phyloP scores from a whole-genome alignment of 228 moss, liverwort and hornwort genomes.

The Sphagnum fallax region DNA sequence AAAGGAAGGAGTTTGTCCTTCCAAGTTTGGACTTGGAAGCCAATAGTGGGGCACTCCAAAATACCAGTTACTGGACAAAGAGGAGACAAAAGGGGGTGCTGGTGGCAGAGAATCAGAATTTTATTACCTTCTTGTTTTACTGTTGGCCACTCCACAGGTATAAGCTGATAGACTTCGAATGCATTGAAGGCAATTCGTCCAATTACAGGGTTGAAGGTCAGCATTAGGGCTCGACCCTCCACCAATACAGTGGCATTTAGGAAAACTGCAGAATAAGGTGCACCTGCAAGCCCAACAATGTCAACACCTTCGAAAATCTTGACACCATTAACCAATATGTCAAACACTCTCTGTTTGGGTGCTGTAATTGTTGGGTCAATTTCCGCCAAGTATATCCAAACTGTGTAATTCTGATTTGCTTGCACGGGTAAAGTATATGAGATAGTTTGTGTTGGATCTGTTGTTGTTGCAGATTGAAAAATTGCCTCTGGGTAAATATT shows the following conservation, averaged over 20 bases:
- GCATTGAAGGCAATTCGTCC: conserved; percentile 70
- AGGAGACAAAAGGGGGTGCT: too few species aligned
- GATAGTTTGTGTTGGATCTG: conserved; percentile 36
- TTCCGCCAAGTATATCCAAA: conserved; percentile 95
- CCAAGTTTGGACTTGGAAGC: not conserved
- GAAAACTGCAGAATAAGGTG: conserved; percentile 37
- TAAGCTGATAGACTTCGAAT: conserved; percentile 79
- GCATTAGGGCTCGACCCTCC: conserved; percentile 43
- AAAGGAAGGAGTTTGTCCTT: too few species aligned
- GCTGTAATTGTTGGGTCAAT: conserved; percentile 28
- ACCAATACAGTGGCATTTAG: conserved; percentile 60
- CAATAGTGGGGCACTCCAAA: not conserved
- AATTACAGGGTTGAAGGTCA: conserved; percentile 51
- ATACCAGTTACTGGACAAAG: too few species aligned
- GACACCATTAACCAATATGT: conserved; percentile 47
- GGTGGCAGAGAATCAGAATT: too few species aligned
- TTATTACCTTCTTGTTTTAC: conserved; percentile 48
- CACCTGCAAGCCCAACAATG: conserved; percentile 50
- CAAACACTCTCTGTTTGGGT: conserved; percentile 51
- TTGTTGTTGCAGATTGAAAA: conserved; percentile 73
- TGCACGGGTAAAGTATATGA: conserved; percentile 63
- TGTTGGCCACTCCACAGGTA: conserved; percentile 58
- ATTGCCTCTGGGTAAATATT: conserved; percentile 83
- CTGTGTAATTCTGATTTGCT: conserved; percentile 65
- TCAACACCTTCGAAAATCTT: conserved; percentile 54